Base-by-base conservation (phyloP, 176 grass and related monocot genomes). In the Oryza coarctata region DNA sequence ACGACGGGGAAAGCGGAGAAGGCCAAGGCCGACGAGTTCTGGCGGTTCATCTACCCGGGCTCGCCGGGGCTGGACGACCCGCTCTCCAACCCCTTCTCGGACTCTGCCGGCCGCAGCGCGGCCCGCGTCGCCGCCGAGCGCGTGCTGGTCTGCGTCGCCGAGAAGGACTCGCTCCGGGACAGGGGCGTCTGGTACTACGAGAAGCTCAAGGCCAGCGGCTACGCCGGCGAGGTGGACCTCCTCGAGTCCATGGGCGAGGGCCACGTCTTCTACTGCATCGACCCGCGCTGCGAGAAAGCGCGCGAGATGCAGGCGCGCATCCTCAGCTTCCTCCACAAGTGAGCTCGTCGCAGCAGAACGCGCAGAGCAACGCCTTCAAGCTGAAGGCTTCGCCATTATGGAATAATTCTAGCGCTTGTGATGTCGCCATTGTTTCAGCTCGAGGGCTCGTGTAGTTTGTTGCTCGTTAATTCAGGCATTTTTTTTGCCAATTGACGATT, bases 181-280 rank as follows among this genome's bases (percentile, higher is more conserved):
- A 82, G 94, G 80, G 94, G 92, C 43, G 77, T 87, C 58, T 91
- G 90, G 86, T 97, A 97, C 78, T 91, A 64, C 81, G 91, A 94
- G 87, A 71, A 52, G 34, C 83, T 97, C 61, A 97, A 77, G 85
- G 82, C 68, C 30, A 82, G 82, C 71, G 85, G 84, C 2, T 92
- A 89, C 87, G 66, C 55, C 30, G 91, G 89, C 23, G 84, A 88
- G 83, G 92, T 81, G 55, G 89, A 87, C 80, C 65, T 97, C 71
- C 75, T 88, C 39, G 91, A 90, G 85, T 88, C 92, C 82, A 8
- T 34, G 29, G 94, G 87, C 38, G 87, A 88, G 75, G 82, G 68
- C 0, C 91, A 97, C 43, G 85, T 84, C n/a, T 97, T 97, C 89
- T 83, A 84, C 82, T 85, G 73, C 50, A 39, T 82, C 4, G 83